These are phyloP conservation scores for Oryza meyeriana DNA, from an alignment of 176 grass and related monocot species.

Conservation along the genomic window DNA sequence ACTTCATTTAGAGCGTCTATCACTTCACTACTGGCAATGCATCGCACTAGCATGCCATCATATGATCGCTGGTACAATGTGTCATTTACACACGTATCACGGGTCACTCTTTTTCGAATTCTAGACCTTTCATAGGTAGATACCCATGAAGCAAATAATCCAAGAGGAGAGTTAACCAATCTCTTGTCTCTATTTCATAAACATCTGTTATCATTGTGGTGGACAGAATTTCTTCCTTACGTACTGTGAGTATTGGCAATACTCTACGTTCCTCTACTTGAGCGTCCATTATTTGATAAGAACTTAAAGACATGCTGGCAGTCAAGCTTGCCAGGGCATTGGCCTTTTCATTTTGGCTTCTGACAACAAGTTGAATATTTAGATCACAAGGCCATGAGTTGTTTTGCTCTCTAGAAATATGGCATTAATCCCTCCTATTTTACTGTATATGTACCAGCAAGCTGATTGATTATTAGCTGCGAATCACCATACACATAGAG, in stretches of 20 bases:
- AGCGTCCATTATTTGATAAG: neutral
- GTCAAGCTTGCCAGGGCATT: neutral
- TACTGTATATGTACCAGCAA: neutral
- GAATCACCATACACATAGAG: neutral
- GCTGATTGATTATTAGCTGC: neutral
- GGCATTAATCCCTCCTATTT: neutral
- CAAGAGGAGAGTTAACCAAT: neutral
- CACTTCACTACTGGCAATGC: neutral
- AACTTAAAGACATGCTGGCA: neutral
- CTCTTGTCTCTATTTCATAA: neutral
- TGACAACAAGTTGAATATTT: neutral
- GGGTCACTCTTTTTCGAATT: neutral
- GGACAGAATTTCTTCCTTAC: neutral
- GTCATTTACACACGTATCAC: neutral
- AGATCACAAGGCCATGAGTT: neutral
- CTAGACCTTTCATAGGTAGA: neutral
- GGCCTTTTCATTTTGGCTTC: neutral
- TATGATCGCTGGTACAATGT: neutral
- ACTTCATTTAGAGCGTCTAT: neutral
- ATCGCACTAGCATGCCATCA: neutral
- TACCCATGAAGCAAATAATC: neutral
- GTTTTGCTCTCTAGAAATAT: neutral
- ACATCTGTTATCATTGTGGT: neutral
- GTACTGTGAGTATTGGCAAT: accelerated
- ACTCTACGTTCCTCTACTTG: neutral